Percentiles rank a stretch among this genome's conserved stretches.
Conservation (phyloP, 2,329 filamentous ascomycete species). For the Teratosphaeria viscida region DNA sequence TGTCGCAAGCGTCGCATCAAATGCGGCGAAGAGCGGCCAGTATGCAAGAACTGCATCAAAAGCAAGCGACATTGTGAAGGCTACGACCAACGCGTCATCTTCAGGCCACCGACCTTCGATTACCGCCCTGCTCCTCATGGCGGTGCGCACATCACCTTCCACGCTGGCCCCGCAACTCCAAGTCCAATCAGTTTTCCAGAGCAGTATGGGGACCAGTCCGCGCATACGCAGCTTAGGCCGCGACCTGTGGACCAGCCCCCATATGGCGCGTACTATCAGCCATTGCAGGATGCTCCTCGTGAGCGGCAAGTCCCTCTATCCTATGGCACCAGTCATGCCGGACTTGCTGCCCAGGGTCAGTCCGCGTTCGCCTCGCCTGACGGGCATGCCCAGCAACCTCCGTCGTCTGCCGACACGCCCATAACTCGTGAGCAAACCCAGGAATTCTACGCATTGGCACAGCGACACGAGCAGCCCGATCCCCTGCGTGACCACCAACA, state of each 20-base stretch:
- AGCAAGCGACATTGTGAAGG: constrained; percentile 77
- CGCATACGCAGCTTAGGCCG: neutral
- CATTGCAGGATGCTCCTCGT: neutral
- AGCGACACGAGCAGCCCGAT: neutral
- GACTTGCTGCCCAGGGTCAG: neutral
- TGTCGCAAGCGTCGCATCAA: constrained; percentile 94
- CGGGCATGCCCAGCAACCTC: neutral
- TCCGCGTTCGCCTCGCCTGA: neutral
- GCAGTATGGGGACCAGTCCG: neutral
- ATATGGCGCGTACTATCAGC: neutral
- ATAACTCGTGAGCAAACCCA: neutral
- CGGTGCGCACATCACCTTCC: constrained; percentile 27
- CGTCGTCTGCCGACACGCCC: neutral
- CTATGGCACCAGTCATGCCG: neutral
- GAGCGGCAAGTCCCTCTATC: neutral
- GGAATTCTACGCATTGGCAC: neutral
- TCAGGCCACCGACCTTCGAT: constrained; percentile 60
- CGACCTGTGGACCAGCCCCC: neutral
- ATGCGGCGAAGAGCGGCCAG: constrained; percentile 81
- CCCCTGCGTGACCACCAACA: neutral
- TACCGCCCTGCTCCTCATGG: constrained; percentile 40
- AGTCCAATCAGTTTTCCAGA: constrained; percentile 1
- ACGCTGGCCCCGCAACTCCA: constrained; percentile 13
- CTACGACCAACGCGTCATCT: constrained; percentile 70
- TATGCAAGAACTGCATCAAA: constrained; percentile 75